These are phyloP conservation scores for Backusella morwellensis DNA, from an alignment of 192 early-diverging fungal species.

Conservation along the genomic window DNA sequence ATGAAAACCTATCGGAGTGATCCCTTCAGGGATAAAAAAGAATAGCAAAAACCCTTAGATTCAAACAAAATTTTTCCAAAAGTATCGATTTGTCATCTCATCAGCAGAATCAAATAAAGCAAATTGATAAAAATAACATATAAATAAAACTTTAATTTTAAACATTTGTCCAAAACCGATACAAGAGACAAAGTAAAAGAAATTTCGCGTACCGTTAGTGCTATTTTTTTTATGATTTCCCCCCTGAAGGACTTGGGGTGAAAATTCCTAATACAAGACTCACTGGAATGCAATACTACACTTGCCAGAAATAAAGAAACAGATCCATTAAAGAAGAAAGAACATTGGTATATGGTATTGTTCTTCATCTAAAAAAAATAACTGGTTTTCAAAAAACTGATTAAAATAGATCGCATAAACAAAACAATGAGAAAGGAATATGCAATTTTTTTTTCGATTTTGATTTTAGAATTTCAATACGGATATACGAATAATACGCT, in stretches of 20 bases:
- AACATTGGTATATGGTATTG: background rate
- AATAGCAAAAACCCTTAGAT: background rate
- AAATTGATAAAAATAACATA: background rate
- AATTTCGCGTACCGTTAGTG: background rate
- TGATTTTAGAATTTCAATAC: background rate
- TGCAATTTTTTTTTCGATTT: background rate
- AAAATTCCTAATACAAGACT: background rate
- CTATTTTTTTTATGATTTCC: background rate
- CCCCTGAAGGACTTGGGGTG: background rate
- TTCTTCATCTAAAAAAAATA: background rate
- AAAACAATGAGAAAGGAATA: background rate
- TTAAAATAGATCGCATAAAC: background rate
- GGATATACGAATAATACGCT: background rate
- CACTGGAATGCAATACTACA: constrained; percentile 2
- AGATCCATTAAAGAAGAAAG: background rate
- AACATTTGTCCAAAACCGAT: background rate
- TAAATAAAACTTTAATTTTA: background rate
- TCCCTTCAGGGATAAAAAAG: constrained; percentile 1
- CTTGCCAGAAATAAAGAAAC: background rate
- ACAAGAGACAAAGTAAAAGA: background rate
- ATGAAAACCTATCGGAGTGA: background rate
- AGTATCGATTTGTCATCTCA: background rate
- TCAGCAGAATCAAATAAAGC: background rate
- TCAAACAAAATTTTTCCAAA: background rate
- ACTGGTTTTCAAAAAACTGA: background rate